Base-by-base conservation (phyloP, 73 alveolate species). In the Paramecium octaurelia region DNA sequence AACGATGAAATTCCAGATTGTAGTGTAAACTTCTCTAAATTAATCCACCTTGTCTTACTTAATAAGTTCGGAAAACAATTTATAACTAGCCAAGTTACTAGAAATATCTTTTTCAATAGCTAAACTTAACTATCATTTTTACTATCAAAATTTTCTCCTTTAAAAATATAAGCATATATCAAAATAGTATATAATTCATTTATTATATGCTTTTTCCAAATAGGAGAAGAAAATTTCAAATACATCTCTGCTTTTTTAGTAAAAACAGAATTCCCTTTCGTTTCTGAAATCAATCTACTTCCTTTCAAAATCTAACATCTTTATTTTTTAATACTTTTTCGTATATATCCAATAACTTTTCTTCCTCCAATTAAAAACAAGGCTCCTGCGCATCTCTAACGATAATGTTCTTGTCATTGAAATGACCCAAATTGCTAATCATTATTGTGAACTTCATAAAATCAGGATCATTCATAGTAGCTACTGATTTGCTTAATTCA, bases 131-230 rank as follows among this genome's bases (percentile, higher is more conserved):
- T 1, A 23, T 24, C 20, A 75, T 44, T 46, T 23, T 80, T 80
- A 80, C 91, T 48, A 23, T 80, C 91, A 80, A 80, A 80, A 43
- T 80, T 80, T 14, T 80, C 75, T 23, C 91, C 91, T 46, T 29
- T 80, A 12, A 48, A 80, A 3, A 80, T 80, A 12, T 80, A 80
- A 14, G 91, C 70, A 8, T 44, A 44, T 44, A 80, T 80, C 70
- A 80, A 35, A 29, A 80, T 44, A 21, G 75, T 44, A 35, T 80
- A 80, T 48, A 80, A 80, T 48, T 80, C 91, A 43, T 80, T 40
- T 18, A 80, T 23, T 24, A 80, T 48, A 16, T 59, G 29, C 23
- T 31, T 80, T 35, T 80, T 80, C 91, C 91, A 80, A 80, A 31
- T 38, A 12, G 91, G 57, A 24, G 91, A 80, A 11, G 91, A 80